Percentiles rank a stretch among this genome's conserved stretches.
Evolutionary conservation across 176 grass and related monocot genomes (phyloP).

Genomic region (Musa troglodytarum): DNA sequence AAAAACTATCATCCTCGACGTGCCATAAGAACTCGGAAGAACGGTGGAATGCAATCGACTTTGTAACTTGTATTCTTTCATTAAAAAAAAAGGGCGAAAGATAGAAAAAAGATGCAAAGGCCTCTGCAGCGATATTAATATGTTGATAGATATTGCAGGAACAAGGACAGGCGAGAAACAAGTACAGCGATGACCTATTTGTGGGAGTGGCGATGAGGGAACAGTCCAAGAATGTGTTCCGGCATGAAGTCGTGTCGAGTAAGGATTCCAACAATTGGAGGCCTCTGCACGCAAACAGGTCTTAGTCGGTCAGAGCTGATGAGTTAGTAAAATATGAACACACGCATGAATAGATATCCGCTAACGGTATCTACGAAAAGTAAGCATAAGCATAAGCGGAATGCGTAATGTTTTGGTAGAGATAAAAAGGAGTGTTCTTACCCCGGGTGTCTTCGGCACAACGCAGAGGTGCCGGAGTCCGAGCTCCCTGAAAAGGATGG

Average conservation of each 20-base stretch:
- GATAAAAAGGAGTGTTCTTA: slow-evolving; percentile 31
- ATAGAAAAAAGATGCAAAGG: not conserved
- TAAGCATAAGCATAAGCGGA: no score
- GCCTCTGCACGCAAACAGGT: slow-evolving; percentile 47
- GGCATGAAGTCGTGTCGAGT: slow-evolving; percentile 92
- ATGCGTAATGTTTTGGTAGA: not conserved
- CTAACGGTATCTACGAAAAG: no score
- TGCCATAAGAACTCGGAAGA: no score
- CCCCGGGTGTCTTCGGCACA: slow-evolving; percentile 81
- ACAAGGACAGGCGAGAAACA: not conserved
- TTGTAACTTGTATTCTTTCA: not conserved
- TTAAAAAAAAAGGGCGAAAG: not conserved
- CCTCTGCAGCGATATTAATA: not conserved
- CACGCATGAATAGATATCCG: no score
- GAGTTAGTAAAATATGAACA: not conserved
- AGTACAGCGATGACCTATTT: slow-evolving; percentile 37
- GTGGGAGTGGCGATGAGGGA: slow-evolving; percentile 53
- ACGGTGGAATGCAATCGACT: not conserved
- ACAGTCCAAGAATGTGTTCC: slow-evolving; percentile 72
- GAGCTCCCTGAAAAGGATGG: slow-evolving; percentile 64
- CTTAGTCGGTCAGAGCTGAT: not conserved
- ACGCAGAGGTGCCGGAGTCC: slow-evolving; percentile 74
- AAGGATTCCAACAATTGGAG: slow-evolving; percentile 81
- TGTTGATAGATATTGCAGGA: not conserved
- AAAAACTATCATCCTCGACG: no score